Base-by-base conservation (phyloP, 2,329 filamentous ascomycete genomes). In the Sphaerulina musiva region DNA sequence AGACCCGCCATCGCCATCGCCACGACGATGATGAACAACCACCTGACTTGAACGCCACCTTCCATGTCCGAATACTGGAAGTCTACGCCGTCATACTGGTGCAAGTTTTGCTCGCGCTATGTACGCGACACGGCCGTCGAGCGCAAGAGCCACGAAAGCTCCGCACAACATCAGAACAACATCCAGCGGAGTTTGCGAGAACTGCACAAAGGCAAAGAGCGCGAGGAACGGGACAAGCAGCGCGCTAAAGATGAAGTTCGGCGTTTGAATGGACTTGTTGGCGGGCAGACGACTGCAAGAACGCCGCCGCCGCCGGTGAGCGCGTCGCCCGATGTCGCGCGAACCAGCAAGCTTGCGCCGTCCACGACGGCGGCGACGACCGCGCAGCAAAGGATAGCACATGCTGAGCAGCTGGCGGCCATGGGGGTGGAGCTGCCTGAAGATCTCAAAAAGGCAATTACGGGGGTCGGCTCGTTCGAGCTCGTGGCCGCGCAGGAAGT, bases 1-100 rank as follows among this genome's bases (percentile, higher is more conserved):
- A 29, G 26, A 29, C 6, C 26, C 26, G 26, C 26, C 26, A 29
- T 29, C 6, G 26, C 26, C 26, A 6, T 29, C 6, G 26, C 26
- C 26, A 6, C 26, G 26, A 38, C 12, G 8, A 38, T 9, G 8
- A 9, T 38, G 4, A n/a, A 38, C 34, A 38, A n/a, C 5, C 10
- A 11, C 34, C 8, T 11, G 10, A n/a, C 10, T 4, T n/a, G 34
- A 38, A 11, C 17, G 10, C 40, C 10, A n/a, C 12, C 43, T 23
- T 7, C 29, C 34, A 97, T 98, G 93, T 85, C 93, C 0, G 93
- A 97, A 78, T 95, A 95, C 74, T 97, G 93, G 93, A 97, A 97
- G 71, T 96, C 92, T 17, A 95, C 91, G 34, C 91, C 91, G 5
- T 92, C 86, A 69, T 95, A 95, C 75, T 97, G 91, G 90, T 98